Evolutionary conservation across 768 basidiomycete genomes (phyloP).

Genomic region (Termitomyces sp.): DNA sequence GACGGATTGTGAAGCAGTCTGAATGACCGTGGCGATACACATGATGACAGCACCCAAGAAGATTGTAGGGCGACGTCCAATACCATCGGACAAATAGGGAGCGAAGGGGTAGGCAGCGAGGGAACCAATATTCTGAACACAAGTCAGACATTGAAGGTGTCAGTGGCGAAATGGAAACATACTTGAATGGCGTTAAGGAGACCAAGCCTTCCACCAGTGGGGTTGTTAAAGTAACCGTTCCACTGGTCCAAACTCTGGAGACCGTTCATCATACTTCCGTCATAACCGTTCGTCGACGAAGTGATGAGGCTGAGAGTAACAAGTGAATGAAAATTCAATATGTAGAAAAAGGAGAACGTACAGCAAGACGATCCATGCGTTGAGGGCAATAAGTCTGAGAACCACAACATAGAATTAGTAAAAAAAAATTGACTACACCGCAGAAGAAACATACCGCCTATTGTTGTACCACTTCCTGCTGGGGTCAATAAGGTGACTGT

Average conservation of each 20-base stretch:
- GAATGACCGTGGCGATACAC: constrained; percentile 64
- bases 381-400: constrained; percentile 55
- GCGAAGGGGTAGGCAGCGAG: constrained; percentile 69
- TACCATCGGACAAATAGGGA: constrained; percentile 68
- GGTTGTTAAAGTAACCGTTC: constrained; percentile 58
- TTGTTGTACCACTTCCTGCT: constrained; percentile 77
- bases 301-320: constrained; percentile 56
- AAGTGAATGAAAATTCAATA: background rate
- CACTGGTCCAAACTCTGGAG: constrained; percentile 68
- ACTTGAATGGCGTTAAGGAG: constrained; percentile 76
- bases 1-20: constrained; percentile 69
- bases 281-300: constrained; percentile 74
- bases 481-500: constrained; percentile 60
- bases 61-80: constrained; percentile 67
- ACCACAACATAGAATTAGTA: background rate
- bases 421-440: background rate
- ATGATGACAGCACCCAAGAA: constrained; percentile 72
- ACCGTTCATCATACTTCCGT: constrained; percentile 81
- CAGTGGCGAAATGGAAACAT: constrained; percentile 17
- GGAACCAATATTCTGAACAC: constrained; percentile 61
- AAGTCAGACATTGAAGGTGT: background rate
- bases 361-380: constrained; percentile 71
- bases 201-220: constrained; percentile 58
- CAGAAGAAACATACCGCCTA: constrained; percentile 42
- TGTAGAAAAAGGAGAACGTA: constrained; percentile 26